Evolutionary conservation across 1,284 basidiomycete genomes (phyloP), one percentile per base, ranked within the genome.

Genomic region (Heimioporus retisporus): DNA sequence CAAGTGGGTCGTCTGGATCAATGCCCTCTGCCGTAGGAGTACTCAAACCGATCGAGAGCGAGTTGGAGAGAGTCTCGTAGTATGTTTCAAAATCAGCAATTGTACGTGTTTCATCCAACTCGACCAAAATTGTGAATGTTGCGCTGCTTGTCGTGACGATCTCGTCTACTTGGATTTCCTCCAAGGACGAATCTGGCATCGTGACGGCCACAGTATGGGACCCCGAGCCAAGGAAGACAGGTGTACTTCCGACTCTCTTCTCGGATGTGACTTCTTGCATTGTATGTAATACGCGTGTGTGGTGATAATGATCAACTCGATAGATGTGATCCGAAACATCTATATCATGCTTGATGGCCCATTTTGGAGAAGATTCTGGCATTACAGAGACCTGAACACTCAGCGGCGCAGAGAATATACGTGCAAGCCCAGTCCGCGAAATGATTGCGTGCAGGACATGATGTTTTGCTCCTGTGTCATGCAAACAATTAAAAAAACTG

Each of bases 31-130:
- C 28, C 2, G 6, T n/a, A 28, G 35, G 56, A 6, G 35, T 54
- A 19, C 15, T 21, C 19, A 69, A 28, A 13, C 10, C 23, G 48
- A 69, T 16, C 11, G 5, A 35, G 51, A 70, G 62, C 11, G 13
- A 13, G n/a, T 66, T 69, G 10, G 54, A 4, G 25, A 72, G 54
- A 7, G 46, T 53, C 42, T 69, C 48, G 46, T 69, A 71, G n/a
- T 43, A 57, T 16, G 55, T 71, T 25, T 69, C 60, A 60, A 71
- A 69, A 19, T 44, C 28, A 14, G 59, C 23, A 8, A 60, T 40
- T 35, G 35, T 6, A 4, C 65, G 66, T 4, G 4, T 19, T 5
- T 61, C 59, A 7, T 56, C 43, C 44, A 66, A 40, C 23, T 51
- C 25, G 43, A 70, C n/a, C 21, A 44, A 51, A 11, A 61, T 46